Conservation (phyloP, 306 rosid species). For the Dicorynia guianensis region DNA sequence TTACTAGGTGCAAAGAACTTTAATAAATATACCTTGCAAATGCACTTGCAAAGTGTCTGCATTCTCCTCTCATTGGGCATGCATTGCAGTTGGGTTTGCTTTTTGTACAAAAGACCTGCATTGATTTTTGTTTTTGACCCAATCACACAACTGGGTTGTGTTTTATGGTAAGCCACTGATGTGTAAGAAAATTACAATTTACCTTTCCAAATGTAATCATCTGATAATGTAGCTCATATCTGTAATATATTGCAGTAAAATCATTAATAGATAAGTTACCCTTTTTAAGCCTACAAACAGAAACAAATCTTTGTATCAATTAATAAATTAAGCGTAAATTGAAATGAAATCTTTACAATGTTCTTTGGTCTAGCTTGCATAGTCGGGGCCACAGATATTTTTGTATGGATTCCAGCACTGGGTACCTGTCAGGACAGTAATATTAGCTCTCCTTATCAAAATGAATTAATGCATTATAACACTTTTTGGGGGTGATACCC, state of each 20-base stretch:
- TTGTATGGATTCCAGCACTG: conserved; percentile 92
- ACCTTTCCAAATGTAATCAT: conserved; percentile 99
- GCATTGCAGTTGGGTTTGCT: conserved; percentile 98
- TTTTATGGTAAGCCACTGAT: conserved; percentile 23
- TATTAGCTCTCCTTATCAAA: conserved; percentile 41
- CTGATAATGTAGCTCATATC: conserved; percentile 99
- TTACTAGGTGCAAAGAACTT: conserved; percentile 3
- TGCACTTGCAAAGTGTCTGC: conserved; percentile 99
- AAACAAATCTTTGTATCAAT: not conserved
- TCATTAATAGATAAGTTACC: conserved; percentile 12
- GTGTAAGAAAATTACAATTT: conserved; percentile 36
- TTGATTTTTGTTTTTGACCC: conserved; percentile 35
- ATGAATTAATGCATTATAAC: conserved; percentile 12
- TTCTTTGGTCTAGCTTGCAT: conserved; percentile 98
- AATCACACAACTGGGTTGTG: conserved; percentile 44
- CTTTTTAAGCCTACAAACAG: conserved; percentile 24
- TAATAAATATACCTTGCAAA: conserved; percentile 80
- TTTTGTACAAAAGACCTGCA: conserved; percentile 98
- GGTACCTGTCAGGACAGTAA: conserved; percentile 75
- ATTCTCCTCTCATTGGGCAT: conserved; percentile 99
- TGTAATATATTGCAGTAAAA: conserved; percentile 50
- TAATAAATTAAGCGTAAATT: conserved; percentile 26
- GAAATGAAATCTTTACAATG: conserved; percentile 65
- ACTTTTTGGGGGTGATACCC: conserved; percentile 51
- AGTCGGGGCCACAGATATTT: conserved; percentile 98